Evolutionary conservation across 148 eudicot species (phyloP).

Genomic region (Arbutus unedo): DNA sequence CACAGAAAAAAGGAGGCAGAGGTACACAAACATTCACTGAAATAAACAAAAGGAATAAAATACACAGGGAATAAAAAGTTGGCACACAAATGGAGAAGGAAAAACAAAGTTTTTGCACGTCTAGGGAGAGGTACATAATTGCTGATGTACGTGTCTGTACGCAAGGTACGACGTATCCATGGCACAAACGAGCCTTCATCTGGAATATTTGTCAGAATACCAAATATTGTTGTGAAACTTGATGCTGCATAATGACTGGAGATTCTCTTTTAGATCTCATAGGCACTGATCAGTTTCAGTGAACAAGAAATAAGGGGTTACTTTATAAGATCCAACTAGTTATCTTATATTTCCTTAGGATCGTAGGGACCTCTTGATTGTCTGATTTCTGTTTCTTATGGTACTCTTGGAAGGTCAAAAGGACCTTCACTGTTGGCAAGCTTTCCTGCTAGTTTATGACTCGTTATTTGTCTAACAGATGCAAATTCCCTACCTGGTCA

Average conservation of each 20-base stretch:
- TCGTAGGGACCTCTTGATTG: background rate
- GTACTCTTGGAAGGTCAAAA: background rate
- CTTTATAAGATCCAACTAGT: background rate
- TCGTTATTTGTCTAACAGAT: slow-evolving; percentile 25
- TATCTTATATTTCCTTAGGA: background rate
- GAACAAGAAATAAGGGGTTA: background rate
- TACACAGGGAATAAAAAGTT: background rate
- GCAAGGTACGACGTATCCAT: background rate
- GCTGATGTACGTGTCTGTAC: background rate
- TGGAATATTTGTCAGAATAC: background rate
- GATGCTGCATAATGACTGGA: background rate
- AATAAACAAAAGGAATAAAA: background rate
- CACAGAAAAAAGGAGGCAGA: slow-evolving; percentile 55
- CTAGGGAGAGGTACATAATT: background rate
- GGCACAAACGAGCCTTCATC: background rate
- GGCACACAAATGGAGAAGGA: background rate
- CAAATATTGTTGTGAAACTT: background rate
- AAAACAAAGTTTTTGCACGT: background rate
- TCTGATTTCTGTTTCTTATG: slow-evolving; percentile 2
- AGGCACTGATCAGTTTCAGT: background rate
- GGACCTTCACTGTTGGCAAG: background rate
- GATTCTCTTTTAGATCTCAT: background rate
- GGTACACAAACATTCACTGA: slow-evolving; percentile 29
- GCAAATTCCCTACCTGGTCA: slow-evolving; percentile 25
- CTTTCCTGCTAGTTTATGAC: background rate